Evolutionary conservation across 2,329 filamentous ascomycete genomes (phyloP).

Genomic region (Apiospora marii): DNA sequence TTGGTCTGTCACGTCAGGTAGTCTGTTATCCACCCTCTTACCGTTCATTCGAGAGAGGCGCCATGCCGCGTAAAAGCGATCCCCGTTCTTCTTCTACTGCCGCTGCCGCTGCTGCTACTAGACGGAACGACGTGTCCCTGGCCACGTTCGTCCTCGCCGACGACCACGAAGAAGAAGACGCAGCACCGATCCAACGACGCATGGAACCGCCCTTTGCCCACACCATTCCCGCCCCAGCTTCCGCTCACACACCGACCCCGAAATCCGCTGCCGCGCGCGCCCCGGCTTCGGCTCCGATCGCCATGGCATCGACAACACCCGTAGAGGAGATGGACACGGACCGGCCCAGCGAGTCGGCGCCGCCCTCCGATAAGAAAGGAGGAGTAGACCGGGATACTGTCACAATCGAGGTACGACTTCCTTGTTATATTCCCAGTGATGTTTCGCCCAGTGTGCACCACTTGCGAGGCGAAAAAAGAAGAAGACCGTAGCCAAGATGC

Average conservation of each 20-base stretch:
- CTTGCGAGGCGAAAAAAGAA: background rate
- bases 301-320: conserved; percentile 36
- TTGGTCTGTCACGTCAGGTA: conserved; percentile 4
- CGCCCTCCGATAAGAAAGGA: conserved; percentile 42
- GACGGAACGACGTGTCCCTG: conserved; percentile 51
- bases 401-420: conserved; percentile 59
- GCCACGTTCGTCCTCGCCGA: conserved; percentile 56
- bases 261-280: conserved; percentile 7
- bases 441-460: background rate
- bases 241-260: conserved; percentile 35
- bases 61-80: conserved; percentile 66
- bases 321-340: conserved; percentile 46
- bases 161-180: background rate
- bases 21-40: conserved; percentile 14
- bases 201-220: conserved; percentile 7
- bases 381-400: conserved; percentile 52
- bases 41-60: conserved; percentile 26
- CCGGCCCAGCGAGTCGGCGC: conserved; percentile 37
- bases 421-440: background rate
- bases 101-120: conserved; percentile 37
- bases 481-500: background rate
- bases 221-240: conserved; percentile 26
- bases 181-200: background rate
- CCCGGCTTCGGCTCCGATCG: conserved; percentile 32
- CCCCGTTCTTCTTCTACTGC: background rate